Base-by-base conservation (phyloP, 495 filamentous ascomycete genomes). In the Tirmania nivea region DNA sequence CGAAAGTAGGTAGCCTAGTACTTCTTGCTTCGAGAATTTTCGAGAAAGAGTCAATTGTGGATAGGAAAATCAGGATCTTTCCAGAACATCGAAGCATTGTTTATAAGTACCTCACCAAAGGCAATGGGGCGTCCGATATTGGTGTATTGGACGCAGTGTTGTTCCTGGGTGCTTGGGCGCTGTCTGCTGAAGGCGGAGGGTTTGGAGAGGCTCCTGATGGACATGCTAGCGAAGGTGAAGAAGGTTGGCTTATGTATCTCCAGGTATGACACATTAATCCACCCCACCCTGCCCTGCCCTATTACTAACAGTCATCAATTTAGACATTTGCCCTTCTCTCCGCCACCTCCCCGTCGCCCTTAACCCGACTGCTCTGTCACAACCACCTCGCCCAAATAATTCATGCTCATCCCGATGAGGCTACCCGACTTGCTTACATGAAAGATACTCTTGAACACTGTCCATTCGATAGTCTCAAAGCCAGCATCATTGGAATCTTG, bases 401-500 rank as follows among this genome's bases (percentile, higher is more conserved):
- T 1, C 84, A 86, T 65, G 74, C 75, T 19, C 79, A 95, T 60
- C 86, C 87, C 1, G 76, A 78, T 1, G 75, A 81, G 47, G 65
- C 75, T 0, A 73, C 77, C 34, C 75, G 86, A 1, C 74, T 92
- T 42, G 75, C 79, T 5, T 82, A 93, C 54, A 81, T 96, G 10
- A 74, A 78, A 47, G 79, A 84, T 49, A 80, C 89, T 3, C 71
- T 96, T 31, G 80, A 90, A 65, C 77, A 93, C 56, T 83, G 81
- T 58, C 79, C 81, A 7, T 84, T 78, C 61, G 75, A 83, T 21
- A 75, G 81, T 2, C 73, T 90, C 48, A 86, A 85, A 58, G 86
- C 81, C 12, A 79, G 77, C 52, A 87, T 88, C 0, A 75, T 96
- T 10, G 74, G 76, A 21, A 95, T 92, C 84, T 68, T 95, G 4